Percentiles rank a stretch among this genome's conserved stretches.
Conservation (phyloP, 1,284 basidiomycete species). For the Ceratorhiza oryzae-sativae region DNA sequence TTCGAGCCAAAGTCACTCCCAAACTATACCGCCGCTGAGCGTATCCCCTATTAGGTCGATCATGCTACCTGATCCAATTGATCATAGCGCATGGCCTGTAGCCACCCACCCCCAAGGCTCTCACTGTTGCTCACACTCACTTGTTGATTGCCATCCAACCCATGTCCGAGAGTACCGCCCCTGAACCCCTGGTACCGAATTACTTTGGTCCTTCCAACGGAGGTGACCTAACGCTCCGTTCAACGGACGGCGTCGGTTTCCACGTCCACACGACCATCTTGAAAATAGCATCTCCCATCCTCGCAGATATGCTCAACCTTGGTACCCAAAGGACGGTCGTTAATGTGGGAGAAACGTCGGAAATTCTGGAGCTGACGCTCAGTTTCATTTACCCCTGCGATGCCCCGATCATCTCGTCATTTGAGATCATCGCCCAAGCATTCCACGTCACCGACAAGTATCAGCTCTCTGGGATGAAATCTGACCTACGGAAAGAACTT, state of each 20-base stretch:
- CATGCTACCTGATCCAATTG: too few species aligned
- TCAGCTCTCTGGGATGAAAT: slow-evolving; percentile 6
- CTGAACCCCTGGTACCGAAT: too few species aligned
- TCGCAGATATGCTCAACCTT: slow-evolving; percentile 33
- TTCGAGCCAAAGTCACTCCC: too few species aligned
- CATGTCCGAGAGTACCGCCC: too few species aligned
- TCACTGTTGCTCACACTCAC: too few species aligned
- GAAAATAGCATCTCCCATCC: slow-evolving; percentile 35
- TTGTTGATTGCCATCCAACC: too few species aligned
- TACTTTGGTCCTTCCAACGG: neutral
- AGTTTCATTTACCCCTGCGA: slow-evolving; percentile 6
- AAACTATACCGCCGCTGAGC: too few species aligned
- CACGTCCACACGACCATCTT: slow-evolving; percentile 35
- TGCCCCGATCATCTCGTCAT: neutral
- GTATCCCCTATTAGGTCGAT: too few species aligned
- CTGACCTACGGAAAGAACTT: neutral
- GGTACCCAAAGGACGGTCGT: neutral
- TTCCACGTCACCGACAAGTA: slow-evolving; percentile 9
- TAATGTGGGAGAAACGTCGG: neutral
- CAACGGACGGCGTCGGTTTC: slow-evolving; percentile 34
- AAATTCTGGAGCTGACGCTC: neutral
- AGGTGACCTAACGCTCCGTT: slow-evolving; percentile 39
- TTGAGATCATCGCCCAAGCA: neutral
- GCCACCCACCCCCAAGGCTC: too few species aligned
- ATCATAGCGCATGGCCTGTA: too few species aligned